Conservation (phyloP, 345 rosid species). For the Luvunga scandens region DNA sequence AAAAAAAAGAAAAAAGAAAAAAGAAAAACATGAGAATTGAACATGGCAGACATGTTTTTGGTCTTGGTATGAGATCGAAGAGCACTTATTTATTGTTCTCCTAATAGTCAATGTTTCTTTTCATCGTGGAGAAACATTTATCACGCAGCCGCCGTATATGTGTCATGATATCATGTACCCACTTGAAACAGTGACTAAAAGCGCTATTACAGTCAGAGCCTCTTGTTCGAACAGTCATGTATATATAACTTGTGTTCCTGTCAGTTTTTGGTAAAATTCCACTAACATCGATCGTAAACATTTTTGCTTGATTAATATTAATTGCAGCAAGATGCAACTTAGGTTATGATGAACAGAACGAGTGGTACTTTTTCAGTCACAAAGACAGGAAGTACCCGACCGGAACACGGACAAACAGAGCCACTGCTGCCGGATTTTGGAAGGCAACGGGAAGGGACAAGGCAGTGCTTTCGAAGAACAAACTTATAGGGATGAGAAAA, state of each 20-base stretch:
- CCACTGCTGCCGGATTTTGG: constrained; percentile 94
- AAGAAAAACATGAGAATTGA: too few relatives aligned
- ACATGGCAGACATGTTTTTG: neutral
- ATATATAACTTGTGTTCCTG: neutral
- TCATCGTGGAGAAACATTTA: neutral
- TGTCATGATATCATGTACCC: too few relatives aligned
- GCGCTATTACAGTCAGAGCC: neutral
- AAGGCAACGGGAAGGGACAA: constrained; percentile 97
- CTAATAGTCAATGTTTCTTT: neutral
- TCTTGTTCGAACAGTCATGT: neutral
- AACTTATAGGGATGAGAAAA: constrained; percentile 86
- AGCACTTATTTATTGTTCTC: neutral
- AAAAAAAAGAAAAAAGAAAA: too few relatives aligned
- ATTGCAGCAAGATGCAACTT: constrained; percentile 68
- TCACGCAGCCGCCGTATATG: too few relatives aligned
- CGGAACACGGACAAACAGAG: constrained; percentile 87
- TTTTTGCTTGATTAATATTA: neutral
- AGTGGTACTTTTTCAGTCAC: constrained; percentile 98
- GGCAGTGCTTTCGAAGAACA: constrained; percentile 75
- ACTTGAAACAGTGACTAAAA: too few relatives aligned
- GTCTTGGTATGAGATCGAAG: neutral
- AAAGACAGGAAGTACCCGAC: constrained; percentile 97
- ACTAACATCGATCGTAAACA: neutral
- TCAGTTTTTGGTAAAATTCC: neutral
- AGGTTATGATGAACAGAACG: constrained; percentile 79